These are phyloP conservation scores for Plasmopara halstedii DNA, from an alignment of 352 stramenopile genomes.

Conservation along the genomic window DNA sequence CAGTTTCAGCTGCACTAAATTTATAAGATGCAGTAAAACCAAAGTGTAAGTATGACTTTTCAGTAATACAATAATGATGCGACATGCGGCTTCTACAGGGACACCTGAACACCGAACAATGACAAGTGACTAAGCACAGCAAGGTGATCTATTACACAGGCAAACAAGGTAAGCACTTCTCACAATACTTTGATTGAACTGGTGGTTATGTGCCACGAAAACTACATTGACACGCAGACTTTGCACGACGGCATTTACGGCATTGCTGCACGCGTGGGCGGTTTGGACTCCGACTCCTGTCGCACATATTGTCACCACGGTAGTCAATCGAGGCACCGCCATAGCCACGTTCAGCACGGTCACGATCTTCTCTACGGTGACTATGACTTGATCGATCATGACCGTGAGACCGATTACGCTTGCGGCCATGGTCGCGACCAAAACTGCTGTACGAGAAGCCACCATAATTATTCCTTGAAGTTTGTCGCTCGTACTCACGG, in stretches of 20 bases:
- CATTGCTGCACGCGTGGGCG: slow-evolving; percentile 38
- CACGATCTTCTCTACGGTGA: slow-evolving; percentile 13
- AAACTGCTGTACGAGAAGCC: slow-evolving; percentile 19
- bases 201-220: slow-evolving; percentile 25
- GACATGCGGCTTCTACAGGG: too few species aligned
- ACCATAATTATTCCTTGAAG: slow-evolving; percentile 18
- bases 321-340: slow-evolving; percentile 20
- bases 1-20: too few species aligned
- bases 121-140: too few species aligned
- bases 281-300: slow-evolving; percentile 34
- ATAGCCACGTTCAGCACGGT: slow-evolving; percentile 23
- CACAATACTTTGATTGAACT: not conserved
- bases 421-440: slow-evolving; percentile 1
- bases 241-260: slow-evolving; percentile 41
- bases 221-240: slow-evolving; percentile 45
- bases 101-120: too few species aligned
- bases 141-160: not conserved
- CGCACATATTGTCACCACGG: slow-evolving; percentile 20
- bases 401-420: slow-evolving; percentile 13
- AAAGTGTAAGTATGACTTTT: too few species aligned
- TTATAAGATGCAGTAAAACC: too few species aligned
- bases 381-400: slow-evolving; percentile 22
- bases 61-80: too few species aligned
- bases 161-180: not conserved
- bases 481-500: slow-evolving; percentile 11